Percentiles rank a stretch among this genome's conserved stretches.
These are phyloP conservation scores for Metschnikowia continentalis DNA, from an alignment of 805 yeast genomes.

Conservation along the genomic window DNA sequence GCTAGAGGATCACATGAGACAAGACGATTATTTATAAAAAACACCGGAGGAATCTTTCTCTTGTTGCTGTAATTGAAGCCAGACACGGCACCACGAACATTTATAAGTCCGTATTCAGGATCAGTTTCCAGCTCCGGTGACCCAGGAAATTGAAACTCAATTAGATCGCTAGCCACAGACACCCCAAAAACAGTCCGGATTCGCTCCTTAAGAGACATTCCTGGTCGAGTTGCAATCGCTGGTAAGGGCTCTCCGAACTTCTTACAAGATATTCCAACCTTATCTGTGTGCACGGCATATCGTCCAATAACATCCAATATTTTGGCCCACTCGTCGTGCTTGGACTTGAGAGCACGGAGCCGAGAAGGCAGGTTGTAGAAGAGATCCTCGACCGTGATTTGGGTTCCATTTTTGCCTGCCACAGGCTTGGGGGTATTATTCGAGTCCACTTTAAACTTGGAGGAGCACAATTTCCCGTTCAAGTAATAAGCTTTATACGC, in stretches of 20 bases:
- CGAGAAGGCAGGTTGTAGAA: constrained; percentile 87
- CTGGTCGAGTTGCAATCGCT: constrained; percentile 55
- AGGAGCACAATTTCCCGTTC: constrained; percentile 57
- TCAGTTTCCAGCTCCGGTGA: not conserved
- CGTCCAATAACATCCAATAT: constrained; percentile 80
- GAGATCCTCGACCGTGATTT: constrained; percentile 77
- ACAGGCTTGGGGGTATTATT: constrained; percentile 55
- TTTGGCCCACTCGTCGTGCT: constrained; percentile 69
- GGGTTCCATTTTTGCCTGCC: constrained; percentile 89
- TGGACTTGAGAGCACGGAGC: constrained; percentile 56
- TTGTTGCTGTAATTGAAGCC: constrained; percentile 68
- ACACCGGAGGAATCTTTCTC: constrained; percentile 60
- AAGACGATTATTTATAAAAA: constrained; percentile 81
- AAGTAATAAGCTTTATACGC: constrained; percentile 71
- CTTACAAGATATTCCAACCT: constrained; percentile 75
- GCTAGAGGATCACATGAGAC: constrained; percentile 79
- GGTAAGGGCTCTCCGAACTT: constrained; percentile 72
- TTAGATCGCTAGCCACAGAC: constrained; percentile 58
- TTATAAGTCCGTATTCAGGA: constrained; percentile 44
- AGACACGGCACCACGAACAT: constrained; percentile 59
- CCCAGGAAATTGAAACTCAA: constrained; percentile 39
- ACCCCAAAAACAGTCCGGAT: constrained; percentile 73
- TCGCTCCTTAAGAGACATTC: constrained; percentile 54
- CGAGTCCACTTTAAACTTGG: constrained; percentile 32
- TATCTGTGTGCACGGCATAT: constrained; percentile 70